phyloP scores from a whole-genome alignment of 768 basidiomycete species.

The Agaricus sinodeliciosus region DNA sequence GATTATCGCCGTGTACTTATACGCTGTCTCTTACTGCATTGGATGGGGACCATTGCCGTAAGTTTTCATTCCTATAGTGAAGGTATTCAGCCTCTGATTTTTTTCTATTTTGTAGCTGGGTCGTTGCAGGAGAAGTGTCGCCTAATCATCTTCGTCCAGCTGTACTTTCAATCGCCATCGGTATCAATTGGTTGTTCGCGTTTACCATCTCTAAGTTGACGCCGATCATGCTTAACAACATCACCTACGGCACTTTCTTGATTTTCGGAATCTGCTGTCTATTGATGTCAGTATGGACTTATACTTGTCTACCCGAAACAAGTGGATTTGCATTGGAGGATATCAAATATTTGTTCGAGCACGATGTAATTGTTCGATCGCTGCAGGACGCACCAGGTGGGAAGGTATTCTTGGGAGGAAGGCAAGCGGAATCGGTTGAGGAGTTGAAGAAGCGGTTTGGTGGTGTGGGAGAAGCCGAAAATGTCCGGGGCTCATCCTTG shows the following conservation, averaged over 20 bases:
- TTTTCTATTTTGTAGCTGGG: conserved; percentile 20
- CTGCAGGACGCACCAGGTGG: conserved; percentile 37
- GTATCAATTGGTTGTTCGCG: conserved; percentile 41
- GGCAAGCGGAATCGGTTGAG: conserved; percentile 18
- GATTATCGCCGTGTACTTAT: conserved; percentile 39
- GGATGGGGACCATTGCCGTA: conserved; percentile 33
- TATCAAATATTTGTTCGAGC: conserved; percentile 37
- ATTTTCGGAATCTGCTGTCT: conserved; percentile 36
- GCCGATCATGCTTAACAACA: conserved; percentile 26
- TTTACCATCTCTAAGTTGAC: conserved; percentile 41
- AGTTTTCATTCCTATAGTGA: conserved; percentile 10
- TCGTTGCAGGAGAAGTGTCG: conserved; percentile 34
- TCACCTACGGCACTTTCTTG: conserved; percentile 34
- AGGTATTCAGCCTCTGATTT: neutral
- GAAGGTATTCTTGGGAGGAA: conserved; percentile 24
- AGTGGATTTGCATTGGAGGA: conserved; percentile 39
- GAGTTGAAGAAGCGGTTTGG: too few relatives aligned
- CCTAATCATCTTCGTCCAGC: conserved; percentile 38
- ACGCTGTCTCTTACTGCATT: conserved; percentile 39
- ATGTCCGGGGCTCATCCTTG: neutral
- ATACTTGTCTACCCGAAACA: conserved; percentile 42
- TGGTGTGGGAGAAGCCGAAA: too few relatives aligned
- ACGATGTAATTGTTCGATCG: conserved; percentile 26
- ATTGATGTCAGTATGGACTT: conserved; percentile 36
- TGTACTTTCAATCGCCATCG: conserved; percentile 29